phyloP scores from a whole-genome alignment of 306 rosid species.

The Senna siamea region DNA sequence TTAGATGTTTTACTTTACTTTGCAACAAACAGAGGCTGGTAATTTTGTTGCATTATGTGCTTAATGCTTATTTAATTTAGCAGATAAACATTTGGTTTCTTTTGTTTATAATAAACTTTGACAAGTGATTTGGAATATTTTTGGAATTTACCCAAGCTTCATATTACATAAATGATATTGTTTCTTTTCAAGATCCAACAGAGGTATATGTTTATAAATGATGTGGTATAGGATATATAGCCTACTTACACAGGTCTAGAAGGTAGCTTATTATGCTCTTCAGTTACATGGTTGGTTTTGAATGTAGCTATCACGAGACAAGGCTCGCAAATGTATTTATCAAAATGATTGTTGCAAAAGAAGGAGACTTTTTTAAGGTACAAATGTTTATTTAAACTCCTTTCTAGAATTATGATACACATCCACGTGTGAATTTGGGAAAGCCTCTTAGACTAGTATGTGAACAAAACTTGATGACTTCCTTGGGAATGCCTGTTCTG shows the following conservation, averaged over 20 bases:
- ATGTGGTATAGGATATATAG: too few species aligned
- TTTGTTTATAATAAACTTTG: slow-evolving; percentile 34
- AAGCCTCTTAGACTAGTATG: slow-evolving; percentile 20
- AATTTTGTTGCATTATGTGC: neutral
- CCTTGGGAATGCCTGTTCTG: too few species aligned
- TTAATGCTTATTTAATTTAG: slow-evolving; percentile 21
- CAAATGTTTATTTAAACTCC: neutral
- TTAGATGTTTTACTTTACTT: neutral
- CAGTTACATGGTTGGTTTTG: slow-evolving; percentile 41
- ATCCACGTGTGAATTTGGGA: slow-evolving; percentile 10
- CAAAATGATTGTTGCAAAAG: slow-evolving; percentile 88
- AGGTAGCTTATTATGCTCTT: slow-evolving; percentile 23
- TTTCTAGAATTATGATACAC: slow-evolving; percentile 1
- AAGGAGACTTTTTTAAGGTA: slow-evolving; percentile 85
- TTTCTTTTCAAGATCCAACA: slow-evolving; percentile 79
- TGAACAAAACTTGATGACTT: slow-evolving; percentile 9
- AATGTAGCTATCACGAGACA: slow-evolving; percentile 55
- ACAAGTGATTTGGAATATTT: slow-evolving; percentile 1
- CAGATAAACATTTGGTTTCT: neutral
- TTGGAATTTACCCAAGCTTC: slow-evolving; percentile 62
- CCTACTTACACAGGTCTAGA: slow-evolving; percentile 28
- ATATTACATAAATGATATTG: slow-evolving; percentile 64
- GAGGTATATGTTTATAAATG: slow-evolving; percentile 54
- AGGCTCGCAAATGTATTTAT: slow-evolving; percentile 60
- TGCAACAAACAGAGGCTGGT: slow-evolving; percentile 6